Evolutionary conservation across 345 rosid genomes (phyloP).

Genomic region (Pistacia vera): DNA sequence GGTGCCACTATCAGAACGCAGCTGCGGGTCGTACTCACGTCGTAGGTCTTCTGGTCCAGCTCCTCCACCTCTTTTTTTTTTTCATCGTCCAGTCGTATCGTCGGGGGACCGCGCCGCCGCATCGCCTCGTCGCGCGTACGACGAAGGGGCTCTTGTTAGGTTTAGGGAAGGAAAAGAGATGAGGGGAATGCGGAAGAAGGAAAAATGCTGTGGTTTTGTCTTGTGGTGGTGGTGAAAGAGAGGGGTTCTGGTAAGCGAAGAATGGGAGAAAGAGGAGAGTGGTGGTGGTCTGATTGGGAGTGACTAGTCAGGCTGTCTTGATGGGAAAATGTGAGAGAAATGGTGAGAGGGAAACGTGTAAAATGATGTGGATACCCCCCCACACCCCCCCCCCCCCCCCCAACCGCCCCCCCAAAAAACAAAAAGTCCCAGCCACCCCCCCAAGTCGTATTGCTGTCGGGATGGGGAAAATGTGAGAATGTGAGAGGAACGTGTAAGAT

Average conservation of each 20-base stretch:
- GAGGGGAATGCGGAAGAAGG: slow-evolving; percentile 26
- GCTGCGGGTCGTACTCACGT: slow-evolving; percentile 74
- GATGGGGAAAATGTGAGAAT: no score
- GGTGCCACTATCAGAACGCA: slow-evolving; percentile 18
- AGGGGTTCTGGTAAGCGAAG: slow-evolving; percentile 30
- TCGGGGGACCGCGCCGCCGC: slow-evolving; percentile 59
- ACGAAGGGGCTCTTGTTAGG: slow-evolving; percentile 41
- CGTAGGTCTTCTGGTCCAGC: slow-evolving; percentile 87
- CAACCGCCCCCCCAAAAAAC: no score
- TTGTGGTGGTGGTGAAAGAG: slow-evolving; percentile 3
- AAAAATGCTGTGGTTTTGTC: slow-evolving; percentile 15
- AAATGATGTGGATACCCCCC: not conserved
- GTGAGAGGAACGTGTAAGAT: no score
- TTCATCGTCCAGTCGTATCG: slow-evolving; percentile 87
- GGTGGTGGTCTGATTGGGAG: slow-evolving; percentile 30
- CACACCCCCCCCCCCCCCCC: no score
- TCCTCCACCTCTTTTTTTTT: slow-evolving; percentile 91
- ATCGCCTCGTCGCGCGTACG: slow-evolving; percentile 77
- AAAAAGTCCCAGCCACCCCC: no score
- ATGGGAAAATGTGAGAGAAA: slow-evolving; percentile 2
- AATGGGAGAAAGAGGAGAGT: slow-evolving; percentile 35
- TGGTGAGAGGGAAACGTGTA: not conserved
- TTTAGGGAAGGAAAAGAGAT: slow-evolving; percentile 22
- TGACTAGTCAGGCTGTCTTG: slow-evolving; percentile 11
- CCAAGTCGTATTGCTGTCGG: no score